phyloP scores from a whole-genome alignment of 2,329 filamentous ascomycete species.

The Colletotrichum musae region DNA sequence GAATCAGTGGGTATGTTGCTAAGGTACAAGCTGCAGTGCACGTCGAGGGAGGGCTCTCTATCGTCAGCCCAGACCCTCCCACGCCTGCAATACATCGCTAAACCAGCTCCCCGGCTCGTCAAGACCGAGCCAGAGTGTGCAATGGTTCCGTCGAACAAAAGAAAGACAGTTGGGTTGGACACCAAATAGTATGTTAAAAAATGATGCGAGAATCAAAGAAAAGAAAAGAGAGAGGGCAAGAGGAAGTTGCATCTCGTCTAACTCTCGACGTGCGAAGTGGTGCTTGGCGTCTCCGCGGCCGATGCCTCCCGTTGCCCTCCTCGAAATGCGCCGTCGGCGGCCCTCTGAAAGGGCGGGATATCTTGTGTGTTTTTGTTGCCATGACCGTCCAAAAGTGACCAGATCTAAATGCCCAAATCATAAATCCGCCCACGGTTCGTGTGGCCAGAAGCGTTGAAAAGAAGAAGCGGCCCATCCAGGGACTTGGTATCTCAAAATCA shows the following conservation, averaged over 20 bases:
- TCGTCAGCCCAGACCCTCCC: slow-evolving; percentile 14
- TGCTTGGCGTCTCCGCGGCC: slow-evolving; percentile 1
- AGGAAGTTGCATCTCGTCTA: slow-evolving; percentile 12
- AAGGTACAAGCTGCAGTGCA: slow-evolving; percentile 31
- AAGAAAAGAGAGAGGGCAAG: slow-evolving; percentile 3
- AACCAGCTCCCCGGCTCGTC: slow-evolving; percentile 11
- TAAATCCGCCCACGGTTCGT: slow-evolving; percentile 26
- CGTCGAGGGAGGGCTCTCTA: slow-evolving; percentile 7
- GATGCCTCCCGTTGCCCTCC: slow-evolving; percentile 6
- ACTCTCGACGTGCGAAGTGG: neutral
- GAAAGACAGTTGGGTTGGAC: slow-evolving; percentile 22
- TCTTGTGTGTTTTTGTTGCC: slow-evolving; percentile 39
- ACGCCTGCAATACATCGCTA: slow-evolving; percentile 30
- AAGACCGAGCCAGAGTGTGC: slow-evolving; percentile 3
- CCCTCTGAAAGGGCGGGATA: slow-evolving; percentile 28
- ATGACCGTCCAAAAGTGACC: slow-evolving; percentile 32
- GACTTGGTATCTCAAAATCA: slow-evolving; percentile 44
- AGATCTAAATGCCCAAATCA: slow-evolving; percentile 40
- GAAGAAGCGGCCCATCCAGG: slow-evolving; percentile 39
- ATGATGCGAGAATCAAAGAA: slow-evolving; percentile 28
- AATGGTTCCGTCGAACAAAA: slow-evolving; percentile 27
- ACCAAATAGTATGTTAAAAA: slow-evolving; percentile 35
- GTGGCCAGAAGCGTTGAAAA: slow-evolving; percentile 38
- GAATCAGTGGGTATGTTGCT: slow-evolving; percentile 33
- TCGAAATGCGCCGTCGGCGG: slow-evolving; percentile 9